Evolutionary conservation across 139 green algal genomes (phyloP).

Genomic region (Astrephomene gubernaculifera): DNA sequence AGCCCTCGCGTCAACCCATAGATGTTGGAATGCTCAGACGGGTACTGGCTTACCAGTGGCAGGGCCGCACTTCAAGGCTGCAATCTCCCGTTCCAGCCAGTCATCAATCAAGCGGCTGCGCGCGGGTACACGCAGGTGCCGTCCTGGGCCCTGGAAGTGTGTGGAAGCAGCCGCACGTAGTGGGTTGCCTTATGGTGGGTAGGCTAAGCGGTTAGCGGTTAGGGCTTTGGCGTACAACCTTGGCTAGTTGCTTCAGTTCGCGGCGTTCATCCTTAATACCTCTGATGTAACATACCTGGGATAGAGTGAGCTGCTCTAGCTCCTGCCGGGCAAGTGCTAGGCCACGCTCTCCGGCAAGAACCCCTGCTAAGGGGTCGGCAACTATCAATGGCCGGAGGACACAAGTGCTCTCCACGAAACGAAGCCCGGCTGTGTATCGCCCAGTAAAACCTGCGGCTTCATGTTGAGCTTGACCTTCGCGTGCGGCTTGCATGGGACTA

Average conservation of each 20-base stretch:
- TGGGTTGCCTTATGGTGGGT: not conserved
- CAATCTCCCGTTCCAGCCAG: constrained; percentile 28
- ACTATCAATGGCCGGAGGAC: constrained; percentile 21
- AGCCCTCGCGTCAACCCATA: not conserved
- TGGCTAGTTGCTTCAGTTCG: not conserved
- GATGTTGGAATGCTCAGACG: not conserved
- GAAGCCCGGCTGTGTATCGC: constrained; percentile 41
- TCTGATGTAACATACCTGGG: not conserved
- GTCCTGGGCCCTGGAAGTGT: constrained; percentile 47
- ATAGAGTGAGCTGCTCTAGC: constrained; percentile 8
- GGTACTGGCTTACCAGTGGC: not conserved
- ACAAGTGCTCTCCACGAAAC: constrained; percentile 30
- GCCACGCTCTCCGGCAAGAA: constrained; percentile 26
- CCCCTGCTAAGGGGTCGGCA: constrained; percentile 34
- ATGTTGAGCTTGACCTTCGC: not conserved
- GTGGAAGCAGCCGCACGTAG: not conserved
- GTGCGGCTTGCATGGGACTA: not conserved
- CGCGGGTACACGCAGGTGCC: constrained; percentile 58
- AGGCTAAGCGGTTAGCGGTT: not conserved
- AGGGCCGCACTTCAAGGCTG: too few species aligned
- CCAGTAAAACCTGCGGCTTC: constrained; percentile 37
- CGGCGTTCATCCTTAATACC: not conserved
- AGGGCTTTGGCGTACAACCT: not conserved
- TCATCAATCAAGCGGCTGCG: constrained; percentile 61
- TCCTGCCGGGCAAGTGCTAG: constrained; percentile 33